phyloP scores from a whole-genome alignment of 768 basidiomycete genomes.

The Xanthoconium stramineum region DNA sequence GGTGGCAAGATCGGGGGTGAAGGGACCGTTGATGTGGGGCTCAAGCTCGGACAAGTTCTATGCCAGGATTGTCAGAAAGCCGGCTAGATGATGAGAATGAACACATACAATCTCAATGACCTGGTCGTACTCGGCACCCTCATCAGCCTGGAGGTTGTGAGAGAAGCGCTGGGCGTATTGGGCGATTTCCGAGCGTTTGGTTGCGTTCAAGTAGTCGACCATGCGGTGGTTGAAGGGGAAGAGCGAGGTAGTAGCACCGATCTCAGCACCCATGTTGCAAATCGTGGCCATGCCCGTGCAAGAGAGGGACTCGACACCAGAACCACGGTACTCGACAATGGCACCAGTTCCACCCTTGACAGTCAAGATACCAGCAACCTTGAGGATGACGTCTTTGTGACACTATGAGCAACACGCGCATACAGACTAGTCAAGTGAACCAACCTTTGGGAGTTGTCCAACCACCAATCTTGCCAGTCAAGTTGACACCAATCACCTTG shows the following conservation, averaged over 20 bases:
- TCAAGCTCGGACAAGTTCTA: slow-evolving; percentile 96
- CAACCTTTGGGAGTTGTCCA: slow-evolving; percentile 98
- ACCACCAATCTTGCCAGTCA: slow-evolving; percentile 91
- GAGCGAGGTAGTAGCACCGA: slow-evolving; percentile 96
- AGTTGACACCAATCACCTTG: slow-evolving; percentile 97
- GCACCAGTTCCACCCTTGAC: slow-evolving; percentile 99
- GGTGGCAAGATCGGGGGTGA: slow-evolving; percentile 99
- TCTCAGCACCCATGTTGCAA: slow-evolving; percentile 99
- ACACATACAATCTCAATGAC: slow-evolving; percentile 80
- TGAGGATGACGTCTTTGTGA: slow-evolving; percentile 86
- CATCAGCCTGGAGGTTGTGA: slow-evolving; percentile 87
- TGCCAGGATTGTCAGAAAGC: background rate
- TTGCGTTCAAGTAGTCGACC: slow-evolving; percentile 92
- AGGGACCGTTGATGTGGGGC: slow-evolving; percentile 99
- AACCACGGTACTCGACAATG: slow-evolving; percentile 94
- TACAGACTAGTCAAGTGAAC: slow-evolving; percentile 8
- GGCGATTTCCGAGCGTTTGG: slow-evolving; percentile 84
- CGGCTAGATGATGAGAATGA: background rate
- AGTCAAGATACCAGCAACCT: slow-evolving; percentile 97
- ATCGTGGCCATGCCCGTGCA: slow-evolving; percentile 99
- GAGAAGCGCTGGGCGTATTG: slow-evolving; percentile 85
- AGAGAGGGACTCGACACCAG: slow-evolving; percentile 94
- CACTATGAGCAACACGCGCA: slow-evolving; percentile 7
- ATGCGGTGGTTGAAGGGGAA: slow-evolving; percentile 99
- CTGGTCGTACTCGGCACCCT: slow-evolving; percentile 90